Evolutionary conservation across 2,329 filamentous ascomycete genomes (phyloP).

Genomic region (Aspergillus niger): DNA sequence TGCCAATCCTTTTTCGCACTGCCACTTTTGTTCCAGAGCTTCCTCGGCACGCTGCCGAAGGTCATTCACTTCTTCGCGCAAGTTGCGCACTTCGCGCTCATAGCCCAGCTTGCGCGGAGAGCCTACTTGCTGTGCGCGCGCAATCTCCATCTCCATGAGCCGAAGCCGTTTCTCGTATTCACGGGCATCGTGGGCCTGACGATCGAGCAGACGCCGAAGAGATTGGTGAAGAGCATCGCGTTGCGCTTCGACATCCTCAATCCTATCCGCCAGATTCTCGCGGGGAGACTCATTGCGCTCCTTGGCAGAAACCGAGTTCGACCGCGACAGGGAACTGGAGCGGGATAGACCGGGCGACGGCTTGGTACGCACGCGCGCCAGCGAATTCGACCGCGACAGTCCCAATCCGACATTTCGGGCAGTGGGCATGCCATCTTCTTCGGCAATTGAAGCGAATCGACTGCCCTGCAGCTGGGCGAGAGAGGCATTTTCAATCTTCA

Average conservation of each 20-base stretch:
- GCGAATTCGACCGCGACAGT: conserved; percentile 67
- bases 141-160: conserved; percentile 74
- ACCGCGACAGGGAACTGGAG: conserved; percentile 59
- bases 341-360: conserved; percentile 42
- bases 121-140: conserved; percentile 64
- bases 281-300: conserved; percentile 58
- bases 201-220: conserved; percentile 78
- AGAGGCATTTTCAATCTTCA: conserved; percentile 55
- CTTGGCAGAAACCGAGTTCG: conserved; percentile 55
- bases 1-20: conserved; percentile 84
- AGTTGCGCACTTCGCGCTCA: conserved; percentile 74
- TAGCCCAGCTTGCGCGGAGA: conserved; percentile 77
- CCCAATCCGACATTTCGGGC: conserved; percentile 53
- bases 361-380: conserved; percentile 58
- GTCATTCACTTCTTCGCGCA: conserved; percentile 81
- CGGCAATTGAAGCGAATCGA: conserved; percentile 62
- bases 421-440: conserved; percentile 53
- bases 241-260: conserved; percentile 93
- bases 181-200: conserved; percentile 80
- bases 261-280: conserved; percentile 72
- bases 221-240: conserved; percentile 88
- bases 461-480: conserved; percentile 51
- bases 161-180: conserved; percentile 81
- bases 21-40: conserved; percentile 92
- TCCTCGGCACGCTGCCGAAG: conserved; percentile 88